Evolutionary conservation across 1,284 basidiomycete species (phyloP), one percentile per base, ranked within the genome.

Genomic region (Bjerkandera adusta): DNA sequence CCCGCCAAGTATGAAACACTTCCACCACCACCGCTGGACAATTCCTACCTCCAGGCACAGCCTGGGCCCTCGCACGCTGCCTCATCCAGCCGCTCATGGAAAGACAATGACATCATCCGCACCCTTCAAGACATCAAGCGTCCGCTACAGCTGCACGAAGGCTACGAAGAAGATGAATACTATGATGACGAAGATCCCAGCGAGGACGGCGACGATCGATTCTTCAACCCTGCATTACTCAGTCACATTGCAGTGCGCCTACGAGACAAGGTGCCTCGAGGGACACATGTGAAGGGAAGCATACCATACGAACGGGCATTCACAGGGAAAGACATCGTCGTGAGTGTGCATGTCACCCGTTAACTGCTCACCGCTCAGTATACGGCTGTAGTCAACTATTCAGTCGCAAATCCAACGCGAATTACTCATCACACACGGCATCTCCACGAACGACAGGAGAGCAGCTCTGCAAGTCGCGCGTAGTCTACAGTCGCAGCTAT

Each of bases 321-420:
- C 60, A 97, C 93, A 1, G 94, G 93, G 5, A 89, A 88, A 55
- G 92, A 96, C 60, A 84, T 95, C 42, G 91, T 97, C 49, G 90
- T 94, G 68, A 60, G 91, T 78, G 5, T 16, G 11, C 12, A 35
- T 22, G 20, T 16, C 22, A 20, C 4, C 12, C 5, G 7, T 15
- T 33, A 4, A 25, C 16, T 39, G 21, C 40, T 50, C 21, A 42
- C 13, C 20, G 29, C 4, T 49, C 2, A n/a, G n/a, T n/a, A n/a
- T n/a, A 26, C 24, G 15, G 8, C 38, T 21, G 22, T 52, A 92
- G 85, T 87, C 85, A 2, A 89, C 90, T 0, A 89, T 94, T 27
- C 88, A 92, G 62, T 76, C 77, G 0, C 81, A 88, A 53, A 87
- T 95, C 57, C 86, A 76, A 61, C 80, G 73, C 20, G 85, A 88